Evolutionary conservation across 352 stramenopile genomes (phyloP).

Genomic region (Globisporangium recalcitrans): DNA sequence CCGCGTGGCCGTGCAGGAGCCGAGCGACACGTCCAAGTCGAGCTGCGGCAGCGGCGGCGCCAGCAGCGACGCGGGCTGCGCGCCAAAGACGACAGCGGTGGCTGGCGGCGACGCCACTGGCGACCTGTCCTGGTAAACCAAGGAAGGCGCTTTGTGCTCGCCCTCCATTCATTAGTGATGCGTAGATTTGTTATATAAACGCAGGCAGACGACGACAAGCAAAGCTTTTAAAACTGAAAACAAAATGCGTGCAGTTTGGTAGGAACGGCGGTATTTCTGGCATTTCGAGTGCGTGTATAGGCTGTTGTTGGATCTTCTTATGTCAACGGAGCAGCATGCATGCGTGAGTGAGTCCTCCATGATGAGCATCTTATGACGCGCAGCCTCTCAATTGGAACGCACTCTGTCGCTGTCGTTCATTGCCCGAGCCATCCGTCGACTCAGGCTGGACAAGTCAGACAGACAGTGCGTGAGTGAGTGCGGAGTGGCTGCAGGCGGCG

Average conservation of each 20-base stretch:
- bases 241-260: neutral
- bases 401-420: neutral
- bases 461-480: neutral
- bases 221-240: neutral
- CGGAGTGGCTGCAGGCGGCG: slow-evolving; percentile 4
- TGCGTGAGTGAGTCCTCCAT: too few species aligned
- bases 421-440: neutral
- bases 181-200: slow-evolving; percentile 8
- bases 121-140: slow-evolving; percentile 57
- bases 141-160: neutral
- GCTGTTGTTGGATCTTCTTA: too few species aligned
- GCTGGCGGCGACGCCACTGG: slow-evolving; percentile 31
- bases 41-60: slow-evolving; percentile 32
- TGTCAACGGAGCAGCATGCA: too few species aligned
- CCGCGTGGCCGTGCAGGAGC: slow-evolving; percentile 74
- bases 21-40: slow-evolving; percentile 19
- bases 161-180: neutral
- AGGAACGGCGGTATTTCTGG: too few species aligned
- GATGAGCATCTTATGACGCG: neutral
- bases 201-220: neutral
- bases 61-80: slow-evolving; percentile 19
- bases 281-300: too few species aligned
- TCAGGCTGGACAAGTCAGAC: neutral
- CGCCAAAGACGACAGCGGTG: slow-evolving; percentile 32
- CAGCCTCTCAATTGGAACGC: too few species aligned